Conservation (phyloP, 345 rosid genomes). For the Capsella bursapastoris region DNA sequence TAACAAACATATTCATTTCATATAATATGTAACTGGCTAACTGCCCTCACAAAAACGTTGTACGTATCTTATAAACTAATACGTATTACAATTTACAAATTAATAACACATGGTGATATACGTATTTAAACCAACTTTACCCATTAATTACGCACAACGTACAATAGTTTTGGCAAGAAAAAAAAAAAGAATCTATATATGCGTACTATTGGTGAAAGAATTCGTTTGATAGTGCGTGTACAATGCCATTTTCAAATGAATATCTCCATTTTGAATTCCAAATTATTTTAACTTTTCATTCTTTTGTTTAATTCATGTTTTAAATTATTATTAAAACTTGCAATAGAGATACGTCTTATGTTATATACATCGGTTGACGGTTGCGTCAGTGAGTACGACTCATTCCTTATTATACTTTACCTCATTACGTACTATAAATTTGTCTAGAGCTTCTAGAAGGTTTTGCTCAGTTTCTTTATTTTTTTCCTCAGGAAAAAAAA, state of each 20-base stretch:
- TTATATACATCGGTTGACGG: constrained; percentile 21
- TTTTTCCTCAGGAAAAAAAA: too few species aligned
- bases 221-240: constrained; percentile 36
- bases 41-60: not conserved
- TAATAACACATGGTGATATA: not conserved
- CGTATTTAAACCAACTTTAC: not conserved
- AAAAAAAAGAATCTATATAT: not conserved
- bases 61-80: not conserved
- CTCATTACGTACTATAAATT: not conserved
- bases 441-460: constrained; percentile 25
- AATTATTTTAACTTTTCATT: not conserved
- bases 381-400: constrained; percentile 36
- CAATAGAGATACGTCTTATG: too few species aligned
- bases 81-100: not conserved
- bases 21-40: too few species aligned
- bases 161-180: not conserved
- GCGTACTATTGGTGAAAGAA: not conserved
- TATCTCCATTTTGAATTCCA: not conserved
- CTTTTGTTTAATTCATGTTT: not conserved
- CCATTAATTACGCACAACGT: not conserved
- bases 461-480: not conserved
- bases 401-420: not conserved
- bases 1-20: too few species aligned
- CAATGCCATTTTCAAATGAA: not conserved
- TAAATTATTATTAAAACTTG: too few species aligned